These are phyloP conservation scores for Metarhizium brunneum DNA, from an alignment of 2,329 filamentous ascomycete species.

Conservation along the genomic window DNA sequence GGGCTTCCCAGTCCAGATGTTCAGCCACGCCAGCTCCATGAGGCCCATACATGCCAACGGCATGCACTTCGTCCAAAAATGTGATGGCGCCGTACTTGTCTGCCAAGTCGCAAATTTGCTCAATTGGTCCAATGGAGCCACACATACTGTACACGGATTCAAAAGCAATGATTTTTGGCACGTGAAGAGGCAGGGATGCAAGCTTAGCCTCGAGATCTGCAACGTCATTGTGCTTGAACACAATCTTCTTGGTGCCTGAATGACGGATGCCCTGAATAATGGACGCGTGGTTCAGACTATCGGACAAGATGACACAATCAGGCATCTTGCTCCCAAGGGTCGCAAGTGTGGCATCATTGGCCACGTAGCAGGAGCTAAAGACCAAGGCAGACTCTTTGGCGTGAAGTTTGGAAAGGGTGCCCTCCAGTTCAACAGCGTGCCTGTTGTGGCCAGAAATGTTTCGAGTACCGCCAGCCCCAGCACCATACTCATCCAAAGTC, in stretches of 20 bases:
- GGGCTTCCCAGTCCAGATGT: conserved; percentile 88
- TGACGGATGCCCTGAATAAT: conserved; percentile 99
- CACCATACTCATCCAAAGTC: conserved; percentile 88
- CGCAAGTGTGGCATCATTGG: conserved; percentile 92
- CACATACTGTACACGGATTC: conserved; percentile 99
- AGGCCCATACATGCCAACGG: conserved; percentile 98
- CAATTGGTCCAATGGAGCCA: conserved; percentile 91
- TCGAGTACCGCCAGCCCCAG: conserved; percentile 87
- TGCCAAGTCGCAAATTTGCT: conserved; percentile 88
- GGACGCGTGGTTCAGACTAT: conserved; percentile 94
- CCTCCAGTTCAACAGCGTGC: conserved; percentile 81
- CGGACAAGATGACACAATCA: conserved; percentile 94
- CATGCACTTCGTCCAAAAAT: conserved; percentile 97
- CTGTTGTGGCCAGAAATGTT: conserved; percentile 98
- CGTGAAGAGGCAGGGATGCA: conserved; percentile 71
- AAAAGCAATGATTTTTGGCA: conserved; percentile 97
- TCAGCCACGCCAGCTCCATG: conserved; percentile 93
- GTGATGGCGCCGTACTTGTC: conserved; percentile 97
- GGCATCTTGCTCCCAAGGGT: conserved; percentile 96
- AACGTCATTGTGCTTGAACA: conserved; percentile 98
- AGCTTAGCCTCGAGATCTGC: conserved; percentile 86
- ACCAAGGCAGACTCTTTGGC: conserved; percentile 87
- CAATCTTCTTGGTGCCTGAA: conserved; percentile 92
- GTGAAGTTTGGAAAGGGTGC: conserved; percentile 75
- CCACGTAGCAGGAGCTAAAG: conserved; percentile 96